Conservation (phyloP, 345 rosid species). For the Moricandia arvensis region DNA sequence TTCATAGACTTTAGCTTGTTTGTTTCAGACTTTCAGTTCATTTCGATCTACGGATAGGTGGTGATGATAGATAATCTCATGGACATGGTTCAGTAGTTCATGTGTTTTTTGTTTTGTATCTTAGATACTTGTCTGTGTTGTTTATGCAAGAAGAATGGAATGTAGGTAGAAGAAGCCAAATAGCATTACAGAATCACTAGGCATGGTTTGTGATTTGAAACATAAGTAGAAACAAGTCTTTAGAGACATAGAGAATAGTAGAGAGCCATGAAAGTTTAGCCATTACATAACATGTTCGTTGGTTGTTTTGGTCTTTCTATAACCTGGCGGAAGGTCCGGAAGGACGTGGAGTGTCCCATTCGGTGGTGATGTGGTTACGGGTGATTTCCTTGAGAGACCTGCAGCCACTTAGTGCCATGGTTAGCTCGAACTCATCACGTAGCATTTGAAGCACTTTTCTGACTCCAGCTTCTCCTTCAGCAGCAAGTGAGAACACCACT, state of each 20-base stretch:
- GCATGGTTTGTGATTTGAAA: constrained; percentile 4
- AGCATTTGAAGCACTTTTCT: constrained; percentile 78
- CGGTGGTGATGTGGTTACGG: constrained; percentile 66
- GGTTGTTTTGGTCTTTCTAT: constrained; percentile 28
- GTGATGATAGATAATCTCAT: neutral
- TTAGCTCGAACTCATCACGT: constrained; percentile 81
- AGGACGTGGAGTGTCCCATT: constrained; percentile 62
- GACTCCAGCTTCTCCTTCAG: constrained; percentile 82
- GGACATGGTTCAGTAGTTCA: neutral
- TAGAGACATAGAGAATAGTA: constrained; percentile 1
- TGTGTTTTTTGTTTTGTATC: neutral
- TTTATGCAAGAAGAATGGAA: constrained; percentile 13
- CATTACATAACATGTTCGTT: neutral
- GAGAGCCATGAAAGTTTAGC: constrained; percentile 8
- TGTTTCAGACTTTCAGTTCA: neutral
- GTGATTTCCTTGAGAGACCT: constrained; percentile 79
- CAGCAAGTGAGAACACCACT: constrained; percentile 79
- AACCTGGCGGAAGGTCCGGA: constrained; percentile 43
- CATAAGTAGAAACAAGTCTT: constrained; percentile 27
- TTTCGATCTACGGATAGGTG: neutral
- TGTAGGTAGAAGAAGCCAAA: constrained; percentile 18
- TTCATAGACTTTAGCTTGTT: neutral
- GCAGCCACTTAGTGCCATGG: constrained; percentile 92
- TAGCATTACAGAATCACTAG: constrained; percentile 20
- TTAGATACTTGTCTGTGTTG: neutral